These are phyloP conservation scores for Rhododendron ovatum DNA, from an alignment of 148 eudicot species.

Conservation along the genomic window DNA sequence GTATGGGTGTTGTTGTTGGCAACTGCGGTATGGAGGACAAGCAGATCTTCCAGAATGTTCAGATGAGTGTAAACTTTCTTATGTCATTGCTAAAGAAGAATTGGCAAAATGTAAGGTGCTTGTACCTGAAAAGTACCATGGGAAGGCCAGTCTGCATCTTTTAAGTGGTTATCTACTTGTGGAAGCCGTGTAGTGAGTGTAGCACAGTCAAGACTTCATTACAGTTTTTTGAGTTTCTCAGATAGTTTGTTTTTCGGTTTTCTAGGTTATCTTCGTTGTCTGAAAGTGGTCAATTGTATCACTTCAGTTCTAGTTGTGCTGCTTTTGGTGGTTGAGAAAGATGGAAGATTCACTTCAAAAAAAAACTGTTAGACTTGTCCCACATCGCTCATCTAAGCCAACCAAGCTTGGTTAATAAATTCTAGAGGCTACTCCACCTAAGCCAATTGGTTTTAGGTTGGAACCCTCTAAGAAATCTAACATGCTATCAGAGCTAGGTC, in stretches of 20 bases:
- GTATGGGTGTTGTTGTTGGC: slow-evolving; percentile 81
- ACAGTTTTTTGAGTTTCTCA: slow-evolving; percentile 6
- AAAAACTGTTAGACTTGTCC: no score
- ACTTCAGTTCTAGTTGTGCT: not conserved
- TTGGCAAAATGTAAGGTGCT: slow-evolving; percentile 67
- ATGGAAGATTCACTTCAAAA: not conserved
- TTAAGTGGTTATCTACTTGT: slow-evolving; percentile 12
- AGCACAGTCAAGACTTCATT: not conserved
- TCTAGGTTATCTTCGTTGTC: not conserved
- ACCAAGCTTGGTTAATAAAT: no score
- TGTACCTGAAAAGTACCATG: slow-evolving; percentile 45
- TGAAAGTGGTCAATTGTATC: not conserved
- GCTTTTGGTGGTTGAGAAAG: not conserved
- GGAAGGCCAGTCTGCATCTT: slow-evolving; percentile 39
- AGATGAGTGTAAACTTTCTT: slow-evolving; percentile 73
- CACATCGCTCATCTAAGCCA: no score
- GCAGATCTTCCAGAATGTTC: slow-evolving; percentile 70
- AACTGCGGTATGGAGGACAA: slow-evolving; percentile 69
- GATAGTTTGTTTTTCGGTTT: not conserved
- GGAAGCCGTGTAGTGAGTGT: not conserved
- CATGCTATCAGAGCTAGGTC: no score
- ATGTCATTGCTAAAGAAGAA: slow-evolving; percentile 72
- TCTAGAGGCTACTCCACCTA: no score
- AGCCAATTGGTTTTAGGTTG: no score
- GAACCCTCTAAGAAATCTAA: no score